Base-by-base conservation (phyloP, 129 eudicot species). In the Artemisia argyi region DNA sequence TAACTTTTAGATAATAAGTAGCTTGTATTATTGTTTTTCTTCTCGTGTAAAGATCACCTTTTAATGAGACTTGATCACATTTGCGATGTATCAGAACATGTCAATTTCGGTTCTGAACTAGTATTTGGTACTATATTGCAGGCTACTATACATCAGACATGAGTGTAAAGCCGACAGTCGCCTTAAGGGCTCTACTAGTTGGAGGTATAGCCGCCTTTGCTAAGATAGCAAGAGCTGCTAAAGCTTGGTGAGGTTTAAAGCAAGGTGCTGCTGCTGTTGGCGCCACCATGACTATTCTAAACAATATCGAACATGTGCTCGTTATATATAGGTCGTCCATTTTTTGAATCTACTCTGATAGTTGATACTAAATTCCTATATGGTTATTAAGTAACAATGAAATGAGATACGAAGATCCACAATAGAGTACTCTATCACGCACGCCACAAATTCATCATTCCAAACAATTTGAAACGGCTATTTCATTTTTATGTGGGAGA, bases 181-280 rank as follows among this genome's bases (percentile, higher is more conserved):
- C 95, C 75, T 69, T 93, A 35, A 93, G 98, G 83, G 98, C 96
- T 65, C 80, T 89, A 51, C 83, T 93, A 12, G 98, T 93, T 17
- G 96, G 96, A 75, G 96, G 96, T 63, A 62, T 93, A 53, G 98
- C 96, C 35, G 96, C 89, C 4, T 87, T 85, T 66, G 92, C 92
- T 0, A 93, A 93, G 79, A 71, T 88, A 32, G 95, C 86, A 32
- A 90, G 89, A 85, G 97, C 92, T 76, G 97, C 88, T 20, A 20
- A 20, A 20, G 22, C 22, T 20, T n/a, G n/a, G 0, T 95, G 97
- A 3, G 95, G 88, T 22, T 92, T 60, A 15, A 88, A 91, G 83
- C 9, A 85, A 9, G 97, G 95, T 73, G 95, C 89, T n/a, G 92
- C 88, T 20, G 95, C 95, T 0, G 95, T 79, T 2, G 95, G 95